Evolutionary conservation across 75 land plant species (phyloP), one percentile per base, ranked within the genome.

Genomic region (Selaginella moellendorffii): DNA sequence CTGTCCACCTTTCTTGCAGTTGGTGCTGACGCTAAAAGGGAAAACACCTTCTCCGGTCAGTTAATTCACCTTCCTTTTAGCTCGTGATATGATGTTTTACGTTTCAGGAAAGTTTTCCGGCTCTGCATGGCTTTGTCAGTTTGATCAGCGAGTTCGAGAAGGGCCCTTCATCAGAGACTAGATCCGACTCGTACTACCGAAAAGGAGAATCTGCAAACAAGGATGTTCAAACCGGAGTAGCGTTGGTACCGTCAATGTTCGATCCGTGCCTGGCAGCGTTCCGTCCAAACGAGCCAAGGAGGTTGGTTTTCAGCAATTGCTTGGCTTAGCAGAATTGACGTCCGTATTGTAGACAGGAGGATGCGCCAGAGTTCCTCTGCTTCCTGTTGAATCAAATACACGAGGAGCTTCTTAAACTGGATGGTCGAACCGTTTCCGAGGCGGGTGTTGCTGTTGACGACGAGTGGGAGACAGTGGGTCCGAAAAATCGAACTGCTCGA

Each of bases 401-500:
- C 66, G 78, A 83, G 75, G 98, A 93, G 68, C 73, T 93, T 56
- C 67, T 93, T 21, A 71, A 86, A 59, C 76, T 93, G 66, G 81
- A 80, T 56, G 87, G 82, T 12, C 65, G 19, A 25, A 69, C 62
- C 23, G 24, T 69, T 27, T 54, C 76, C 28, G 10, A 70, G 29
- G 54, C 77, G 20, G 74, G 78, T 27, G 71, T 80, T 52, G 51
- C 62, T 30, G 98, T 83, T 54, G 87, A 83, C 67, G 98, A 86
- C 63, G 87, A 82, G 2, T 93, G 98, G 98, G 98, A 93, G 66
- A 93, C 90, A 66, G 98, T 93, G 46, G 96, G 98, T 2, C 90
- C 83, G 0, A 93, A 82, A 72, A 93, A 86, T 59, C 93, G 82
- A 28, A 80, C 87, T 54, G 87, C 98, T 18, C 71, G 85, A 9